Percentiles rank a stretch among this genome's conserved stretches.
Conservation (phyloP, 441 rosid genomes). For the Adansonia rubrostipa region DNA sequence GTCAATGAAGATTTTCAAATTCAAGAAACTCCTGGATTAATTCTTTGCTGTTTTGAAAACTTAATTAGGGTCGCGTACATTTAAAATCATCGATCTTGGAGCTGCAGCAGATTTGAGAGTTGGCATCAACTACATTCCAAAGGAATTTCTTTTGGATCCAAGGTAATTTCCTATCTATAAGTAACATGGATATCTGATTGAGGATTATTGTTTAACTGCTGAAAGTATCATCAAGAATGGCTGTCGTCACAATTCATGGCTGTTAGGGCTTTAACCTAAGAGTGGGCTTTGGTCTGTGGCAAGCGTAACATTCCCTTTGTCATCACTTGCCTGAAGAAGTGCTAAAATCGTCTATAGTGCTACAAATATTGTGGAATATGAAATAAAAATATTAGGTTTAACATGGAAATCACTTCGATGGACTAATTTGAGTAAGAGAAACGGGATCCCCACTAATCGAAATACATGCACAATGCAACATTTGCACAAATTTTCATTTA, state of each 20-base stretch:
- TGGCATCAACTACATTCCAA: conserved; percentile 84
- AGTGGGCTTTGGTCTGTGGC: not conserved
- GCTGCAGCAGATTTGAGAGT: conserved; percentile 54
- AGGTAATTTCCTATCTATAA: conserved; percentile 48
- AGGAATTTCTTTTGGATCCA: conserved; percentile 93
- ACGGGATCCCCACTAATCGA: too few species aligned
- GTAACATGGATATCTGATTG: conserved; percentile 9
- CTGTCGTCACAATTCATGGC: not conserved
- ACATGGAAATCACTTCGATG: too few species aligned
- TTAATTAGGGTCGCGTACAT: conserved; percentile 73
- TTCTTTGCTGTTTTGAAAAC: conserved; percentile 29
- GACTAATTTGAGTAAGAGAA: too few species aligned
- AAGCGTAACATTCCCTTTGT: not conserved
- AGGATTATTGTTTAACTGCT: conserved; percentile 19
- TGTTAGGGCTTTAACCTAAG: not conserved
- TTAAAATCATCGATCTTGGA: conserved; percentile 96
- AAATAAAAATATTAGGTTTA: too few species aligned
- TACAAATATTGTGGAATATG: not conserved
- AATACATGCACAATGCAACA: too few species aligned
- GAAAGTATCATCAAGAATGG: conserved; percentile 10
- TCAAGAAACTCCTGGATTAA: conserved; percentile 14
- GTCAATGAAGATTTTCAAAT: not conserved
- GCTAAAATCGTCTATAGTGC: not conserved
- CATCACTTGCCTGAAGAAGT: not conserved
- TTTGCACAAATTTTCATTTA: too few species aligned